Evolutionary conservation across 192 early-diverging fungal species (phyloP), one percentile per base, ranked within the genome.

Genomic region (Fimicolochytrium jonesii): DNA sequence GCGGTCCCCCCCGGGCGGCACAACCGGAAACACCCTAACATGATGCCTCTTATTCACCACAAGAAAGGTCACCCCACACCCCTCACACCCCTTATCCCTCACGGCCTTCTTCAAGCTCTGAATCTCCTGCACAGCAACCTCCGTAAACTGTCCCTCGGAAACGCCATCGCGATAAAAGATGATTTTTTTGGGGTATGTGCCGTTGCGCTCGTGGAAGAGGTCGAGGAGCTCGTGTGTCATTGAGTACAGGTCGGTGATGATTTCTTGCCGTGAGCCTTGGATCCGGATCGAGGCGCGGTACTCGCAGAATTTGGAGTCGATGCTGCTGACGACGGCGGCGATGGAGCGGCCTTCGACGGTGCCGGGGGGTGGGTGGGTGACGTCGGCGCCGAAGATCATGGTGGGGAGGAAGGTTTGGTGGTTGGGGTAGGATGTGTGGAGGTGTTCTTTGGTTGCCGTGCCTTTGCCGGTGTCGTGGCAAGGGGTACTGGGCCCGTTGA

Each of bases 1-100:
- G 49, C 75, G 65, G 31, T 59, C 61, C n/a, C n/a, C n/a, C n/a
- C n/a, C n/a, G n/a, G n/a, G n/a, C n/a, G n/a, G n/a, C n/a, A n/a
- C n/a, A n/a, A 72, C 66, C 28, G 77, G 79, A 61, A 83, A 83
- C 46, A 88, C 88, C 6, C 87, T 73, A 4, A 88, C 84, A 37
- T 92, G 89, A 67, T 97, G 92, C 17, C 92, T 86, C 71, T 97
- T 94, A 59, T 91, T 88, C 1, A 90, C 87, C 6, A 88, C 77
- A 3, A 92, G 73, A 73, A 86, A 92, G 3, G 93, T 94, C 23
- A 98, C 80, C n/a, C 68, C 92, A 1, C 64, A 66, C 73, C 95
- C 93, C 5, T 67, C 67, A 2, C 61, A 15, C 33, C 92, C 87
- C 2, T 94, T 45, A 0, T 73, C 73, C 18, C 64, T 57, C 52